Evolutionary conservation across 495 filamentous ascomycete genomes (phyloP).

Genomic region (Aspergillus sclerotioniger): DNA sequence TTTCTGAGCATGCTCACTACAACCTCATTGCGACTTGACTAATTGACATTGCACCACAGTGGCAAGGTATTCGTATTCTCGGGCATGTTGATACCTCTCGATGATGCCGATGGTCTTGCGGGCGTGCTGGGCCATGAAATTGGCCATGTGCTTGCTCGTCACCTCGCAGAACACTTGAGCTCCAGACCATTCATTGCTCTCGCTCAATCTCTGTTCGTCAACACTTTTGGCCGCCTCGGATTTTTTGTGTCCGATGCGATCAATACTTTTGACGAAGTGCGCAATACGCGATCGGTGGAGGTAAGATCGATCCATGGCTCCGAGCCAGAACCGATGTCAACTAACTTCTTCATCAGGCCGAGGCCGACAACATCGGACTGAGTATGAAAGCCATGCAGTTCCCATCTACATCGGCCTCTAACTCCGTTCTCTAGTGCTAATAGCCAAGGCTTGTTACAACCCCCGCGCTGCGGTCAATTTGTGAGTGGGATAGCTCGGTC

Average conservation of each 20-base stretch:
- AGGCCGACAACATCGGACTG: conserved; percentile 86
- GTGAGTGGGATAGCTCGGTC: conserved; percentile 20
- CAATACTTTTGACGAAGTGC: too few species aligned
- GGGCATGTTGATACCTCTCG: conserved; percentile 71
- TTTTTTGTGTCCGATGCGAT: too few species aligned
- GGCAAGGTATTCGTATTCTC: conserved; percentile 93
- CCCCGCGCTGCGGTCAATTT: conserved; percentile 69
- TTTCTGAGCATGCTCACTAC: neutral
- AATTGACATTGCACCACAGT: conserved; percentile 29
- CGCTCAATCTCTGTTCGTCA: conserved; percentile 45
- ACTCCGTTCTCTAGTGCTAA: conserved; percentile 48
- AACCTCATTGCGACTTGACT: neutral
- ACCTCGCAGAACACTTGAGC: conserved; percentile 74
- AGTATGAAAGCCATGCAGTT: conserved; percentile 33
- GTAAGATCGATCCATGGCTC: conserved; percentile 22
- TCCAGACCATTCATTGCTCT: conserved; percentile 55
- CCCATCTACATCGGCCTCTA: conserved; percentile 37
- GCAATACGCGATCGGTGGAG: conserved; percentile 63
- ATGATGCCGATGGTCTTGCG: conserved; percentile 72
- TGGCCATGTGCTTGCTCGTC: conserved; percentile 83
- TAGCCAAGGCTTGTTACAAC: conserved; percentile 67
- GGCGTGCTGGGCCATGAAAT: conserved; percentile 91
- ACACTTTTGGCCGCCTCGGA: conserved; percentile 33
- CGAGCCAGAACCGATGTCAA: neutral
- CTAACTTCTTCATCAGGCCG: conserved; percentile 30